Evolutionary conservation across 2,329 filamentous ascomycete genomes (phyloP).

Genomic region (Elsinoe australis): DNA sequence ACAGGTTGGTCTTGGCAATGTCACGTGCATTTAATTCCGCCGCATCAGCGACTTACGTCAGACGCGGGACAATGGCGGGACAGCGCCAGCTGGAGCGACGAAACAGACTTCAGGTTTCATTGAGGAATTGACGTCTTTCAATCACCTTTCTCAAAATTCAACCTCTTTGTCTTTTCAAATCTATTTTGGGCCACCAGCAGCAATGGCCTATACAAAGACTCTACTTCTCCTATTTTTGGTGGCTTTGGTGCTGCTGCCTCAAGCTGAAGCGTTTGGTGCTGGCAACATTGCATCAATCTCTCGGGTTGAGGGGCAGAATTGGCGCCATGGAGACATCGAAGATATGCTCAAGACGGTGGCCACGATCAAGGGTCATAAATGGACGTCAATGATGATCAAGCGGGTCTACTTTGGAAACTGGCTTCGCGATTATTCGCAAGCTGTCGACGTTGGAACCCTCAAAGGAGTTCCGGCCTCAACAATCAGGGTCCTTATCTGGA

Average conservation of each 20-base stretch:
- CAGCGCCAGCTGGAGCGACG: neutral
- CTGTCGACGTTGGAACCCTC: constrained; percentile 85
- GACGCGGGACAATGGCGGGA: constrained; percentile 10
- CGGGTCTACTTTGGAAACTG: constrained; percentile 95
- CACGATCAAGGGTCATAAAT: constrained; percentile 56
- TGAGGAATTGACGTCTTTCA: neutral
- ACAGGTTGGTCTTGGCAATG: constrained; percentile 8
- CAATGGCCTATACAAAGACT: constrained; percentile 21
- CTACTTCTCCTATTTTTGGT: constrained; percentile 18
- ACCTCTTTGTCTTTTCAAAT: neutral
- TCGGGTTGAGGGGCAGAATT: constrained; percentile 77
- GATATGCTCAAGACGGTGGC: constrained; percentile 74
- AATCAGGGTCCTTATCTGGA: constrained; percentile 80
- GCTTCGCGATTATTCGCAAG: constrained; percentile 88
- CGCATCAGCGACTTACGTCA: constrained; percentile 12
- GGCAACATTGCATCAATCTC: constrained; percentile 80
- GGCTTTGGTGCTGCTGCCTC: constrained; percentile 55
- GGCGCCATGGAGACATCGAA: constrained; percentile 66
- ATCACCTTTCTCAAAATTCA: constrained; percentile 1
- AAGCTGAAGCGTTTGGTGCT: constrained; percentile 71
- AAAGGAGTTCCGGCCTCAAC: constrained; percentile 86
- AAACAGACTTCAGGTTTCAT: constrained; percentile 8
- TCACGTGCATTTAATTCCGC: constrained; percentile 1
- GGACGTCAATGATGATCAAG: constrained; percentile 36
- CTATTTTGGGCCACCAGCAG: neutral